phyloP scores from a whole-genome alignment of 176 grass and related monocot genomes.

The Carex littledalei region DNA sequence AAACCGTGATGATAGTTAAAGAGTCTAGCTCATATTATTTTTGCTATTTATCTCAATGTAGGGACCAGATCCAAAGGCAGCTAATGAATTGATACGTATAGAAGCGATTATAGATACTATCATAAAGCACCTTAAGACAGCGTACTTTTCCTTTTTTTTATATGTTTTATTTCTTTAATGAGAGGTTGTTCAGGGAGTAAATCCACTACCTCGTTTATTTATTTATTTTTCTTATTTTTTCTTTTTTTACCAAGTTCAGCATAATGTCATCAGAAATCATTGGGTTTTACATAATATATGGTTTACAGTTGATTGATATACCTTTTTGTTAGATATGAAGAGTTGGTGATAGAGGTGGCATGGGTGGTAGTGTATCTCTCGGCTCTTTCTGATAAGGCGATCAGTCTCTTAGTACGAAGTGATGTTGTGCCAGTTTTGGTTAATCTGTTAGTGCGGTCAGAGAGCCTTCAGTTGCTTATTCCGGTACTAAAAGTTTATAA shows the following conservation, averaged over 20 bases:
- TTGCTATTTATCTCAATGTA: conserved; percentile 35
- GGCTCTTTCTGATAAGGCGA: conserved; percentile 73
- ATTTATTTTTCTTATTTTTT: not conserved
- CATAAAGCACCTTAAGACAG: conserved; percentile 48
- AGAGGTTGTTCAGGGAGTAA: not conserved
- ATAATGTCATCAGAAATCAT: not conserved
- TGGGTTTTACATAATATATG: not conserved
- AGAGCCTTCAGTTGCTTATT: conserved; percentile 81
- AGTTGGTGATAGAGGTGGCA: conserved; percentile 82
- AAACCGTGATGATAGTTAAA: not conserved
- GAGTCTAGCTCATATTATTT: not conserved
- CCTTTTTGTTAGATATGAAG: conserved; percentile 62
- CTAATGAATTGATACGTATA: conserved; percentile 59
- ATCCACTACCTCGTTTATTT: conserved; percentile 1
- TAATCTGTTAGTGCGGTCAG: conserved; percentile 52
- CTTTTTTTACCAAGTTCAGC: conserved; percentile 10
- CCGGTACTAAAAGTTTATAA: conserved; percentile 44
- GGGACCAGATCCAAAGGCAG: conserved; percentile 81
- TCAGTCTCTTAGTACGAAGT: conserved; percentile 49
- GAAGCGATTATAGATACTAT: conserved; percentile 64
- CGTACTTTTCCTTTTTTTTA: conserved; percentile 45
- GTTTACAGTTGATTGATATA: not conserved
- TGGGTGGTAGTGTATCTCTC: conserved; percentile 98
- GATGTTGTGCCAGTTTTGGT: conserved; percentile 60
- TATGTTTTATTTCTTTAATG: not conserved